Percentiles rank a stretch among this genome's conserved stretches.
These are phyloP conservation scores for Raphanus raphanistrum DNA, from an alignment of 345 rosid species.

Conservation along the genomic window DNA sequence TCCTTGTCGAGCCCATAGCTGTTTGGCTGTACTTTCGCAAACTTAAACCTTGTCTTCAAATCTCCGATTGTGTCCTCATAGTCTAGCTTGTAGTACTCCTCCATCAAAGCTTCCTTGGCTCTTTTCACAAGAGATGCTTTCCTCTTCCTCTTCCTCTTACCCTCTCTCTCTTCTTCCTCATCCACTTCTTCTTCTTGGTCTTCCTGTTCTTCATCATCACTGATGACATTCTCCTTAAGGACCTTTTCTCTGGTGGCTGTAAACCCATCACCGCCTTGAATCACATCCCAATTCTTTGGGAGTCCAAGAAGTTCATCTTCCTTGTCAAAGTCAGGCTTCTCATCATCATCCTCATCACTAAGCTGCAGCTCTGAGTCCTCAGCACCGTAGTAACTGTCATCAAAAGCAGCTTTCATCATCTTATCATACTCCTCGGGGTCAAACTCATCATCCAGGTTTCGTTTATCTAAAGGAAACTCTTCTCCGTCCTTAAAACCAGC, in stretches of 20 bases:
- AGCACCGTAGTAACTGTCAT: constrained; percentile 59
- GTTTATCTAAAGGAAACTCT: constrained; percentile 40
- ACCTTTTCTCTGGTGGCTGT: constrained; percentile 60
- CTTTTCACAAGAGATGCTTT: constrained; percentile 62
- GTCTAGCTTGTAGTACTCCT: constrained; percentile 87
- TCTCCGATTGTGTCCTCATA: constrained; percentile 88
- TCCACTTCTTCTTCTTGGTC: constrained; percentile 28
- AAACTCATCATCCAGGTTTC: constrained; percentile 68
- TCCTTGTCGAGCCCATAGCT: constrained; percentile 55
- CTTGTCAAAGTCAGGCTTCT: constrained; percentile 80
- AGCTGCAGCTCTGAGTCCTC: constrained; percentile 54
- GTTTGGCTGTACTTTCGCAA: constrained; percentile 70
- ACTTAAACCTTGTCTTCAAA: constrained; percentile 87
- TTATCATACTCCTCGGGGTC: constrained; percentile 77
- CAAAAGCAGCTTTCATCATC: constrained; percentile 73
- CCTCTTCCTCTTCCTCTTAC: constrained; percentile 67
- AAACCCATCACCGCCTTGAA: constrained; percentile 58
- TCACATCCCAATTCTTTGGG: constrained; percentile 66
- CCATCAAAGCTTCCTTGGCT: constrained; percentile 76
- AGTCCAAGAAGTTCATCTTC: constrained; percentile 90
- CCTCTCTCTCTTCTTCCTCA: constrained; percentile 31
- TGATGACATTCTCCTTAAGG: constrained; percentile 35
- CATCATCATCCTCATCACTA: constrained; percentile 48
- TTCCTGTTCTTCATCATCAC: constrained; percentile 17
- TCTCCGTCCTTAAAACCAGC: constrained; percentile 65